Conservation (phyloP, 257 asterid species). For the Rubia yunnanensis region DNA sequence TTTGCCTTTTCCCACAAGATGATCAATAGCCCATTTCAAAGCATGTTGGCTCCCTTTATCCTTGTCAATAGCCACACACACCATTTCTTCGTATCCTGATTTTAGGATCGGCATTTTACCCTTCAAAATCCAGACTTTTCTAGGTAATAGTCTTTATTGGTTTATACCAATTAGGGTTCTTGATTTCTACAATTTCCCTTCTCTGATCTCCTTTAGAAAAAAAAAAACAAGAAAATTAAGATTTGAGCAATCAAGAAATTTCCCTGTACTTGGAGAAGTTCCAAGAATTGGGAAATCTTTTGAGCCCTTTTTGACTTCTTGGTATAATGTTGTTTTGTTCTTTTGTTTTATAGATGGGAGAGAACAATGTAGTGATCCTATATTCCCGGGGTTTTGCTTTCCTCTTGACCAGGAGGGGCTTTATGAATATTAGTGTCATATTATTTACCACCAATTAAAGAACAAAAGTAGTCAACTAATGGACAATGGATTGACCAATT, state of each 20-base stretch:
- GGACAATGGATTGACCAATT: no score
- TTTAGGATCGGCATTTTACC: constrained; percentile 25
- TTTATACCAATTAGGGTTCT: neutral
- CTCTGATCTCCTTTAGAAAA: neutral
- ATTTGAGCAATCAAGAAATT: neutral
- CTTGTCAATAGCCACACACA: constrained; percentile 76
- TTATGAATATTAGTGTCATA: neutral
- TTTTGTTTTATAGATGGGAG: neutral
- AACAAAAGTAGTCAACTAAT: no score
- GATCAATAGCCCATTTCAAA: constrained; percentile 92
- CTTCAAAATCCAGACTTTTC: neutral
- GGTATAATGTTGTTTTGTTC: neutral
- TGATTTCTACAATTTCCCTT: neutral
- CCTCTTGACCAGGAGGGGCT: constrained; percentile 5
- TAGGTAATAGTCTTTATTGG: neutral
- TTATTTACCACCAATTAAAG: neutral
- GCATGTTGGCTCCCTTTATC: constrained; percentile 94
- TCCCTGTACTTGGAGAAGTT: constrained; percentile 1
- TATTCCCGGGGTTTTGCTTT: neutral
- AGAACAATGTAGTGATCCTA: constrained; percentile 4
- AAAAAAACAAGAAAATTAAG: neutral
- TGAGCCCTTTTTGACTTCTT: constrained; percentile 1
- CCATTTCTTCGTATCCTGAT: constrained; percentile 33
- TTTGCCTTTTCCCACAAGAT: constrained; percentile 66
- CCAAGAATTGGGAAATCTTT: neutral